phyloP scores from a whole-genome alignment of 495 filamentous ascomycete genomes.

The Halenospora varia region DNA sequence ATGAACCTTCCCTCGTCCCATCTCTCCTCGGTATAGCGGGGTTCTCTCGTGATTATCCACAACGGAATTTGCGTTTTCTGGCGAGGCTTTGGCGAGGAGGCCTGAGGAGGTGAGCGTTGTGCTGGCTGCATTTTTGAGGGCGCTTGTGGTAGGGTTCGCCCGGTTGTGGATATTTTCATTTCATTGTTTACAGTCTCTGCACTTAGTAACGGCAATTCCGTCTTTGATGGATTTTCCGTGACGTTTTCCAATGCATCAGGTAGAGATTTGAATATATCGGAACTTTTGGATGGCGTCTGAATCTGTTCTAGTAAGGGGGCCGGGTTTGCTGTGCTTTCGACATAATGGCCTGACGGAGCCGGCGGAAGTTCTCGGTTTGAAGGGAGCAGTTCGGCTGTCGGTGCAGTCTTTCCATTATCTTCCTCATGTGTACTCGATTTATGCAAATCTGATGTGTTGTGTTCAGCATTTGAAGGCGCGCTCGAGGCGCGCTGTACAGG shows the following conservation, averaged over 20 bases:
- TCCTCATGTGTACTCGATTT: background rate
- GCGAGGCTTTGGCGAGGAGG: conserved; percentile 2
- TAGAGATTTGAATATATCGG: background rate
- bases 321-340: background rate
- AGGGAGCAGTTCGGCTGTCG: background rate
- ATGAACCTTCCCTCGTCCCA: conserved; percentile 12
- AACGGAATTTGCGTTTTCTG: conserved; percentile 8
- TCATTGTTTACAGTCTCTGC: background rate
- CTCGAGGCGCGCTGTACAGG: background rate
- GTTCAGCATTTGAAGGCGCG: background rate
- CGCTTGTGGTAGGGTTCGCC: background rate
- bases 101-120: background rate
- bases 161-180: background rate
- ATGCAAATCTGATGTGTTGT: background rate
- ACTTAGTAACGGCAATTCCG: background rate
- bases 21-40: conserved; percentile 10
- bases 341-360: background rate
- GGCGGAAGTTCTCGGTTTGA: background rate
- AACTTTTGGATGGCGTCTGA: background rate
- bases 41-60: conserved; percentile 16
- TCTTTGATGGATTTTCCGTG: background rate
- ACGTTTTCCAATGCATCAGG: background rate
- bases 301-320: background rate
- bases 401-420: background rate
- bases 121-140: background rate